phyloP scores from a whole-genome alignment of 768 basidiomycete species.

The Albatrellus ellisii region DNA sequence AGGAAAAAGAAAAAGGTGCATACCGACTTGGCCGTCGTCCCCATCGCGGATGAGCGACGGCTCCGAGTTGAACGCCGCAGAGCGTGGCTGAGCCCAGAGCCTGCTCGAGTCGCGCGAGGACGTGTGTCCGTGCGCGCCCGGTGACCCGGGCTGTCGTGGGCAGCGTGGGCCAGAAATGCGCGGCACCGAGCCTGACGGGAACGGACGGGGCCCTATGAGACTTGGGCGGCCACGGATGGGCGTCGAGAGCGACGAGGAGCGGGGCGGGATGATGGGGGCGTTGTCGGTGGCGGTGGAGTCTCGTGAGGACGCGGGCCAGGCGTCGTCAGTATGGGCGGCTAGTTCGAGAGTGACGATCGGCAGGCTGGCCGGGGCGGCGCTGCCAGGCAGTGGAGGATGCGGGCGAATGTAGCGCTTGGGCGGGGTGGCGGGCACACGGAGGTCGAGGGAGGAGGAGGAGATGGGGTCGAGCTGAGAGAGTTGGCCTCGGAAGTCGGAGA shows the following conservation, averaged over 20 bases:
- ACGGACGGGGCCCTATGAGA: conserved; percentile 5
- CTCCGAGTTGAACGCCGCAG: conserved; percentile 68
- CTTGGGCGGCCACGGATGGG: conserved; percentile 15
- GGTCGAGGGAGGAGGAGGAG: conserved; percentile 38
- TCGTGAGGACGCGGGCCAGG: no score
- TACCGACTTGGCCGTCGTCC: conserved; percentile 38
- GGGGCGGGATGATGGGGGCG: conserved; percentile 32
- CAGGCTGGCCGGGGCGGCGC: neutral
- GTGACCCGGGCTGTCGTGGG: conserved; percentile 19
- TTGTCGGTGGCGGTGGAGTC: conserved; percentile 15
- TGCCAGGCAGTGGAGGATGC: conserved; percentile 2
- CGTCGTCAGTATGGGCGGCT: conserved; percentile 12
- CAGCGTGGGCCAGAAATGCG: conserved; percentile 13
- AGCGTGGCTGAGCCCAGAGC: conserved; percentile 54
- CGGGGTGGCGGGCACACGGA: conserved; percentile 53
- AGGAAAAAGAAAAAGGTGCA: conserved; percentile 17
- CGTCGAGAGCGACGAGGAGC: conserved; percentile 35
- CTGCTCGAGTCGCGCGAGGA: conserved; percentile 27
- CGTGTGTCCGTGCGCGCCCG: conserved; percentile 23
- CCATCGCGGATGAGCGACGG: conserved; percentile 55
- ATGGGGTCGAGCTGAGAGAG: conserved; percentile 48
- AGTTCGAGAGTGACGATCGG: conserved; percentile 6
- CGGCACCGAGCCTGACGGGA: conserved; percentile 14
- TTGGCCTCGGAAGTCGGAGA: conserved; percentile 64
- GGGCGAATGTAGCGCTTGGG: conserved; percentile 13